Conservation (phyloP, 176 grass and related monocot genomes). For the Phoenix roebelenii region DNA sequence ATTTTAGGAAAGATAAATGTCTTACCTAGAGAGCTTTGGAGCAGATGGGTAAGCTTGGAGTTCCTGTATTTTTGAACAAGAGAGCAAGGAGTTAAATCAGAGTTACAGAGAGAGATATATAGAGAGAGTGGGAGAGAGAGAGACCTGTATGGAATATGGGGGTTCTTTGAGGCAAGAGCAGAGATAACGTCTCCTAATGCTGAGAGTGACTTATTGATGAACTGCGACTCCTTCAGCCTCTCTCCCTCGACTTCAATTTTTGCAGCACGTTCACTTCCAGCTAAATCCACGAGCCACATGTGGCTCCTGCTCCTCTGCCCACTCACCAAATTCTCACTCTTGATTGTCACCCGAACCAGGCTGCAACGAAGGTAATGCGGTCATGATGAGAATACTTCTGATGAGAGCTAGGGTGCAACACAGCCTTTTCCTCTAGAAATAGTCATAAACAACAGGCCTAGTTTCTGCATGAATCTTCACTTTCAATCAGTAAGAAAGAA, state of each 20-base stretch:
- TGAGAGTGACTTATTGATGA: conserved; percentile 90
- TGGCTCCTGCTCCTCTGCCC: conserved; percentile 53
- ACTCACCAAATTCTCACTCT: conserved; percentile 53
- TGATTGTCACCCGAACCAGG: conserved; percentile 77
- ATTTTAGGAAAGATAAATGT: neutral
- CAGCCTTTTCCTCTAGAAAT: neutral
- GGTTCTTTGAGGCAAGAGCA: conserved; percentile 74
- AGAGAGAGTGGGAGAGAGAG: conserved; percentile 11
- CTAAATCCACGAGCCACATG: conserved; percentile 91
- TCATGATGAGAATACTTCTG: too few relatives aligned
- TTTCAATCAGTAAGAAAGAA: too few relatives aligned
- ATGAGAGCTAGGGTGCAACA: neutral
- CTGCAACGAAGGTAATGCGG: conserved; percentile 16
- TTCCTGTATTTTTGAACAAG: conserved; percentile 44
- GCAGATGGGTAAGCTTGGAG: conserved; percentile 91
- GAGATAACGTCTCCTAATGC: conserved; percentile 92
- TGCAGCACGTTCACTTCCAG: conserved; percentile 70
- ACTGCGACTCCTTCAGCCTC: conserved; percentile 75
- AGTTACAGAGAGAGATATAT: neutral
- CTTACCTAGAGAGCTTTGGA: conserved; percentile 88
- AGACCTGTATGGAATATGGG: conserved; percentile 87
- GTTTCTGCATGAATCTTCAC: too few relatives aligned
- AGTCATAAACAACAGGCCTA: neutral
- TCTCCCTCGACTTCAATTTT: conserved; percentile 92
- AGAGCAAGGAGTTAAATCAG: neutral